Evolutionary conservation across 176 grass and related monocot genomes (phyloP).

Genomic region (Phyllostachys edulis): DNA sequence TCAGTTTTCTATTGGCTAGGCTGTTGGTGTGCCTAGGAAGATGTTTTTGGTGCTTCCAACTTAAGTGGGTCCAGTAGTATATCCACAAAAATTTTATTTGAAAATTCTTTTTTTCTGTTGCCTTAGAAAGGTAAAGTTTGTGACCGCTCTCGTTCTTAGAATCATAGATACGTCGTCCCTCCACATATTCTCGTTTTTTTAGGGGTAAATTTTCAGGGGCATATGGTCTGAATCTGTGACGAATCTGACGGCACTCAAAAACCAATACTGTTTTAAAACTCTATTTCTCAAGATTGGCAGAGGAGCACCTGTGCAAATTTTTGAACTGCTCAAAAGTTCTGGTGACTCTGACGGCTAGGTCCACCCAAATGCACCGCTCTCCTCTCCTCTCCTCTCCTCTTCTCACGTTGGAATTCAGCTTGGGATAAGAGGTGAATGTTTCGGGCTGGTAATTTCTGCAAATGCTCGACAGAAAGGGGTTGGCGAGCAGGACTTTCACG

Average conservation of each 20-base stretch:
- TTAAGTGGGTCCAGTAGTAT: neutral
- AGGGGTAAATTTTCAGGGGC: neutral
- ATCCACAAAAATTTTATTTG: no score
- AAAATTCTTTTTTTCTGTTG: no score
- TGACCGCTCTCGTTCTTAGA: neutral
- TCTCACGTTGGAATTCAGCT: neutral
- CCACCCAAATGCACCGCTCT: neutral
- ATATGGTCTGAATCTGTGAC: neutral
- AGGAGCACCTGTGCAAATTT: neutral
- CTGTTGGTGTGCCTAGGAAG: neutral
- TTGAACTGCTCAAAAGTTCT: neutral
- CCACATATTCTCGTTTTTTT: neutral
- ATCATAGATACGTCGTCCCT: neutral
- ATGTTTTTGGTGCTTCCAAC: neutral
- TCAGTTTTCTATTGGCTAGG: neutral
- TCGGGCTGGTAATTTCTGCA: conserved; percentile 1
- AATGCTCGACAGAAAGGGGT: conserved; percentile 14
- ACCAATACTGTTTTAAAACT: neutral
- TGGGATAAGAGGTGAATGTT: conserved; percentile 22
- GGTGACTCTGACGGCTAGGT: neutral
- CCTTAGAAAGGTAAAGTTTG: no score
- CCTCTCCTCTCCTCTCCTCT: neutral
- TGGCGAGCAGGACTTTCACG: conserved; percentile 9
- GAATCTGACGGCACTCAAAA: neutral
- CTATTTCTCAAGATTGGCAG: neutral